These are phyloP conservation scores for Xylaria sp. DNA, from an alignment of 2,329 filamentous ascomycete genomes.

Conservation along the genomic window DNA sequence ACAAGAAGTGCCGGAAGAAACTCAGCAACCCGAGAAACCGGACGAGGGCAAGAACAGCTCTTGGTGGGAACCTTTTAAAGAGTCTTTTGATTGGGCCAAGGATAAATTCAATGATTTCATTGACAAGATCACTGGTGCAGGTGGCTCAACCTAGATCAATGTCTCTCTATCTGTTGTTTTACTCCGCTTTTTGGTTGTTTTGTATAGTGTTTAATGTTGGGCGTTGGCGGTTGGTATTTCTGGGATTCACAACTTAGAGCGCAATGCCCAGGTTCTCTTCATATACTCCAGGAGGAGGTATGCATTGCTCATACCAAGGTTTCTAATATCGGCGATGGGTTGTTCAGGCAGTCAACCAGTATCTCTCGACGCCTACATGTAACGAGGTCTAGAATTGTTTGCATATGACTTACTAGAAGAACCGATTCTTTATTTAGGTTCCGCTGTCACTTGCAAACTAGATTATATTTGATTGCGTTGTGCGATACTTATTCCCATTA, in stretches of 20 bases:
- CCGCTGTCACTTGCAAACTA: background rate
- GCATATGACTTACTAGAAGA: background rate
- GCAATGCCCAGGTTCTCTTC: background rate
- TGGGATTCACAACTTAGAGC: constrained; percentile 8
- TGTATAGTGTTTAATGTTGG: constrained; percentile 5
- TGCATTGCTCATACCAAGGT: no score
- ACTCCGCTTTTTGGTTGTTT: constrained; percentile 8
- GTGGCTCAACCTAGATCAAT: constrained; percentile 19
- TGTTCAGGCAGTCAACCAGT: background rate
- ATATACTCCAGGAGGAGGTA: background rate
- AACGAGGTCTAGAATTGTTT: background rate
- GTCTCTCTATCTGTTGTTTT: constrained; percentile 6
- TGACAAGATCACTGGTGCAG: constrained; percentile 37
- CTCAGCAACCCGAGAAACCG: constrained; percentile 14
- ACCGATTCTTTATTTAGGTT: background rate
- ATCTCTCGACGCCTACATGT: background rate
- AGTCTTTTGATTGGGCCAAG: constrained; percentile 45
- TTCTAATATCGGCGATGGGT: background rate
- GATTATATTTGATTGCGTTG: background rate
- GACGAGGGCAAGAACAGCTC: constrained; percentile 27
- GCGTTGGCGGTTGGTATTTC: constrained; percentile 16
- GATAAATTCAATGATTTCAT: constrained; percentile 43
- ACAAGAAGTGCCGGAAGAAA: constrained; percentile 32
- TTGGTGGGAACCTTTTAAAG: constrained; percentile 42
- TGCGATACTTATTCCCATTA: background rate